These are phyloP conservation scores for Penicillium verhagenii DNA, from an alignment of 495 filamentous ascomycete species.

Conservation along the genomic window DNA sequence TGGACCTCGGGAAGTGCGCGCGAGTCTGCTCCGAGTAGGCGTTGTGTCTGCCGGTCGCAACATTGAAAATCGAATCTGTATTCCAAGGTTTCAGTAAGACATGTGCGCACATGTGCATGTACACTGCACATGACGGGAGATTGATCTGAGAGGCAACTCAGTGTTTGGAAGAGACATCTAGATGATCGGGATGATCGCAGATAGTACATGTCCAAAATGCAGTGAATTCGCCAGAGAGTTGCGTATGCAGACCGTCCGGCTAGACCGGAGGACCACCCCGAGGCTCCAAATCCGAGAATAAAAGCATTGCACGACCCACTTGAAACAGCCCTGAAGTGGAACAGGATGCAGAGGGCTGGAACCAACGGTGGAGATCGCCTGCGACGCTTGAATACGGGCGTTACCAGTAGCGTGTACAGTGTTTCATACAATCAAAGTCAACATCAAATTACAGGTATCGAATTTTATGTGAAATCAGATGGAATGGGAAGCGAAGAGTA, in stretches of 20 bases:
- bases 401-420: conserved; percentile 14
- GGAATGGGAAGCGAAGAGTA: not conserved
- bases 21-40: conserved; percentile 3
- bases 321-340: conserved; percentile 13
- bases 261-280: conserved; percentile 14
- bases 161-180: too few species aligned
- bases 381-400: conserved; percentile 9
- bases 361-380: conserved; percentile 24
- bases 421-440: conserved; percentile 1
- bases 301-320: conserved; percentile 26
- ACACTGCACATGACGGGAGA: too few species aligned
- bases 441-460: not conserved
- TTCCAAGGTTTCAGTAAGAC: too few species aligned
- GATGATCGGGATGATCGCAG: not conserved
- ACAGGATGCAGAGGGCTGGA: conserved; percentile 15
- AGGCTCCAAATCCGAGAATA: conserved; percentile 21
- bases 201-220: not conserved
- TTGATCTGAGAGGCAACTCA: too few species aligned
- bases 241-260: conserved; percentile 8
- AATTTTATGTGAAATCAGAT: not conserved
- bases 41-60: not conserved
- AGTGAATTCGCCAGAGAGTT: conserved; percentile 12
- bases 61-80: too few species aligned
- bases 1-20: too few species aligned
- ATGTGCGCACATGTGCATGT: too few species aligned